Conservation (phyloP, 2,329 filamentous ascomycete genomes). For the Trichoderma endophyticum region DNA sequence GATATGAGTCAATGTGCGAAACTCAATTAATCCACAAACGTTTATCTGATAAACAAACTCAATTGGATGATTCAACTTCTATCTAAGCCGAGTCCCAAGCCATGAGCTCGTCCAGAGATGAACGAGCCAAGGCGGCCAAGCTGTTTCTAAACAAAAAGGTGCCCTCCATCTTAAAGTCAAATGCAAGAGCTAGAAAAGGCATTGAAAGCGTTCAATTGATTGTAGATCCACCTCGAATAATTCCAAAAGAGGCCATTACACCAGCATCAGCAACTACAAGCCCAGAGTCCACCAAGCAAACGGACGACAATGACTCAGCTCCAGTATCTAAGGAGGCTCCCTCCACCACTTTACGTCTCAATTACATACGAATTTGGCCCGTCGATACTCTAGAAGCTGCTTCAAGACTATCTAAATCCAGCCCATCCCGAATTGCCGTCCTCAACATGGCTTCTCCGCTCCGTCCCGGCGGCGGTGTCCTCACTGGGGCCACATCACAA, state of each 20-base stretch:
- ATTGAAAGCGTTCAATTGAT: constrained; percentile 51
- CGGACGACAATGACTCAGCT: background rate
- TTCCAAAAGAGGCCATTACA: background rate
- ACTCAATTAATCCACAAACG: background rate
- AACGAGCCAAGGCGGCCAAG: constrained; percentile 54
- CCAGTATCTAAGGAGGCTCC: background rate
- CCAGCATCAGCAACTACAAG: background rate
- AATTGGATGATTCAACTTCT: background rate
- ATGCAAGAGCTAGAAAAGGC: constrained; percentile 54
- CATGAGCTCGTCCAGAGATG: constrained; percentile 22
- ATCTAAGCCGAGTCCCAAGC: background rate
- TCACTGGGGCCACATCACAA: constrained; percentile 57
- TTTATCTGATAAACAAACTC: background rate
- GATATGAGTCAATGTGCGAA: background rate
- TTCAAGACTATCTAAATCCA: background rate
- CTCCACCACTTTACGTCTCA: constrained; percentile 26
- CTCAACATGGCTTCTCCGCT: constrained; percentile 64
- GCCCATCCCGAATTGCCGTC: constrained; percentile 42
- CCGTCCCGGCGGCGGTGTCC: constrained; percentile 58
- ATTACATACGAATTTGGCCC: constrained; percentile 42
- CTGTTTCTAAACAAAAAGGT: constrained; percentile 59
- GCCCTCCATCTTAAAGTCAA: constrained; percentile 51
- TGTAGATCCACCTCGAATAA: constrained; percentile 27
- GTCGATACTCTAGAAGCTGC: constrained; percentile 55
- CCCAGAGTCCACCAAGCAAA: background rate